Evolutionary conservation across 768 basidiomycete genomes (phyloP), one percentile per base, ranked within the genome.

Genomic region (Rhodosporidiobolus odoratus): DNA sequence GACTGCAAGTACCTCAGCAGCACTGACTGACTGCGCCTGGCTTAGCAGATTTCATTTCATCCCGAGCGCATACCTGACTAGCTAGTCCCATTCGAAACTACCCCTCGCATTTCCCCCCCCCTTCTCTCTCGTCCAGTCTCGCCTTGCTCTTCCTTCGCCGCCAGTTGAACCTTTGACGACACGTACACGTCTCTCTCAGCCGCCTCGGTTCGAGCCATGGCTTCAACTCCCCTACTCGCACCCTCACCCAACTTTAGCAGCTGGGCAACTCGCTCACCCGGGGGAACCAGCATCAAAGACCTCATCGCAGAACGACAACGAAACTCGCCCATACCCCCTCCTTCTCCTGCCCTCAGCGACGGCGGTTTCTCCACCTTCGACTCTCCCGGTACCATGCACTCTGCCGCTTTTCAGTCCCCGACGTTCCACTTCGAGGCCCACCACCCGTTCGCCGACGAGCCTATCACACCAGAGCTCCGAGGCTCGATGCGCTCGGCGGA

Each of bases 391-490:
- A 62, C 59, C 6, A 25, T 50, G 0, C 61, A 65, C 17, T 65
- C 63, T 12, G 43, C 43, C 43, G 43, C 23, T 45, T 53, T 53
- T 19, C n/a, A 53, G 27, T 30, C 27, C 12, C 56, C 69, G 13
- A 66, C 65, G 12, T 71, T 71, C 57, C 53, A 71, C 56, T 71
- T 62, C 50, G 65, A 60, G 16, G 50, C 45, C 7, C 65, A 71
- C 34, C 63, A 70, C 34, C 59, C 30, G 16, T 62, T 61, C 21
- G 23, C 17, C 64, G 63, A 70, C 59, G 58, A 66, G 37, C 40
- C 63, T 3, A 21, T 23, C 43, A 48, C 63, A 23, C 69, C 63
- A 0, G 69, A 66, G 30, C 57, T 50, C 4, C 8, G 32, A 4
- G 32, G 34, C 41, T 4, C 15, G 10, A 19, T 23, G 17, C 32